Evolutionary conservation across 345 rosid species (phyloP).

Genomic region (Eucalyptus paniculata): DNA sequence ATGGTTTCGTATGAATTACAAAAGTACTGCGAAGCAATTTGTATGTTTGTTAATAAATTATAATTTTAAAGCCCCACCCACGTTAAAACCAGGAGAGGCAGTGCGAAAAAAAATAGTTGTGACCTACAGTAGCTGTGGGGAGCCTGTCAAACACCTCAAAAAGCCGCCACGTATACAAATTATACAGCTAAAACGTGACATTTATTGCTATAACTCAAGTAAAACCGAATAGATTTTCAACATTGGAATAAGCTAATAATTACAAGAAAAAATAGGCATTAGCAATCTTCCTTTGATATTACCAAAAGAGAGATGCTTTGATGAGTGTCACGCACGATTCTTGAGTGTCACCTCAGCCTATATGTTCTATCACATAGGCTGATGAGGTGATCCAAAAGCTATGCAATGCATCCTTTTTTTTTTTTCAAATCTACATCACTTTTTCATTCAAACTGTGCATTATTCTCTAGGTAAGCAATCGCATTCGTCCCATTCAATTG

Average conservation of each 20-base stretch:
- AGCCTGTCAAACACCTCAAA: background rate
- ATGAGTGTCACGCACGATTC: background rate
- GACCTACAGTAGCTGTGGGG: no score
- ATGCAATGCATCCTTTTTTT: background rate
- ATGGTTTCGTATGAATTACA: background rate
- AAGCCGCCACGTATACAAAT: background rate
- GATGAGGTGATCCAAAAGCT: background rate
- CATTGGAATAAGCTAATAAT: background rate
- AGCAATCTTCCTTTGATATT: background rate
- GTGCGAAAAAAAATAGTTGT: background rate
- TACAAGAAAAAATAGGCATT: background rate
- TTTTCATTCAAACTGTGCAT: background rate
- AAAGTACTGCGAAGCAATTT: background rate
- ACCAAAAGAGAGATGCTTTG: background rate
- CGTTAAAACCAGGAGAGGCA: background rate
- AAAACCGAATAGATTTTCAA: background rate
- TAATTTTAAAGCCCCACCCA: background rate
- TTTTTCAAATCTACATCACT: background rate
- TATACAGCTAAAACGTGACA: background rate
- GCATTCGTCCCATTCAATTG: background rate
- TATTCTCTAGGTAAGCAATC: background rate
- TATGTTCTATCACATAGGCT: background rate
- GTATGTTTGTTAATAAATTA: background rate
- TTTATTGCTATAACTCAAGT: background rate
- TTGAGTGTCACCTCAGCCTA: background rate